Base-by-base conservation (phyloP, 768 basidiomycete genomes). In the Suillus paluster region DNA sequence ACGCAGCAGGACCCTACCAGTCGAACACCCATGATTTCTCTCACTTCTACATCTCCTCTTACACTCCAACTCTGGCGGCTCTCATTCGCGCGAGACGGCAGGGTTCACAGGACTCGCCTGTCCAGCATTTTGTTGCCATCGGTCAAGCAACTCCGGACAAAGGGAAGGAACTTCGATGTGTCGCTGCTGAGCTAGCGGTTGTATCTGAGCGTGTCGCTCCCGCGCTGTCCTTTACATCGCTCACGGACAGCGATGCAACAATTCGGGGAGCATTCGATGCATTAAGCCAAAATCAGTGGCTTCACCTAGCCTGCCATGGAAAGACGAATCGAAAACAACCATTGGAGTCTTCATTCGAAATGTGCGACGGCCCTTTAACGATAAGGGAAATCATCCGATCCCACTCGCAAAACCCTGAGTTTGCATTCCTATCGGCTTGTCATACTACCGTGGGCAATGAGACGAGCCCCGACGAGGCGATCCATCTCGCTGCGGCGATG, bases 241-340 rank as follows among this genome's bases (percentile, higher is more conserved):
- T 36, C 11, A 2, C 2, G 50, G n/a, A n/a, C n/a, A n/a, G n/a
- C n/a, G n/a, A n/a, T n/a, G n/a, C n/a, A n/a, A n/a, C n/a, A n/a
- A n/a, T n/a, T 3, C 8, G 41, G 1, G 49, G 19, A 2, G 59
- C 59, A 5, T 39, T 53, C 5, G 17, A 52, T 17, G 34, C 49
- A 30, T n/a, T 67, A 6, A 30, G 33, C 33, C 5, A 33, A 12
- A 42, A 66, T 42, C 10, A 41, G 0, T 69, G 64, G 66, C 58
- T 64, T 19, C 69, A 70, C 52, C 63, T 70, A 39, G 63, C 66
- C 3, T 69, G 68, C 36, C 70, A 71, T 50, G 70, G 62, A 4
- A 42, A 12, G 10, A 58, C 59, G 27, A 39, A 57, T 19, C 8
- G 34, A 9, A 42, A 17, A 21, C 48, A 64, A 17, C 68, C 69